A percentile compares a stretch with the other conserved stretches of the same genome.
phyloP scores from a whole-genome alignment of 2,329 filamentous ascomycete species.

The Cadophora luteo-olivacea region DNA sequence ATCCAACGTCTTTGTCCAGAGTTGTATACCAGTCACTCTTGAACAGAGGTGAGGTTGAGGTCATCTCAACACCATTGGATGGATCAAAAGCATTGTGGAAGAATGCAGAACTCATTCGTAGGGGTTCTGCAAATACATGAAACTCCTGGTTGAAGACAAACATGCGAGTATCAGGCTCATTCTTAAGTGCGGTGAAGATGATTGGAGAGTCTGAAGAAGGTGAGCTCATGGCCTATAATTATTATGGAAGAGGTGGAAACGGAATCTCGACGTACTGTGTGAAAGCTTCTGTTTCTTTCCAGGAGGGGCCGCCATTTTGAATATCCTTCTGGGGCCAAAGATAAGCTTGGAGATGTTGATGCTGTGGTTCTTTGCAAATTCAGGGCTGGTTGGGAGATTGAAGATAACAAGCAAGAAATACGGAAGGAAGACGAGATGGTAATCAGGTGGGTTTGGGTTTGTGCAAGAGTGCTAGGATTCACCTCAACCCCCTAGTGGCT shows the following conservation, averaged over 20 bases:
- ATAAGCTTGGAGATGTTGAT: neutral
- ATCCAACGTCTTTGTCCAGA: slow-evolving; percentile 14
- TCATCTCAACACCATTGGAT: slow-evolving; percentile 5
- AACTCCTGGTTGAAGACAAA: slow-evolving; percentile 25
- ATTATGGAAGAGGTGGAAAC: neutral
- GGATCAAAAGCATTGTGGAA: slow-evolving; percentile 21
- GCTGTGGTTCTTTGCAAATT: neutral
- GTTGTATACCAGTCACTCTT: slow-evolving; percentile 19
- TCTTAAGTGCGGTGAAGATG: slow-evolving; percentile 19
- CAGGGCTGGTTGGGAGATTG: too few species aligned
- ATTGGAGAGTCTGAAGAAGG: neutral
- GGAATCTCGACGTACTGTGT: neutral
- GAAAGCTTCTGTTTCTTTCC: slow-evolving; percentile 13
- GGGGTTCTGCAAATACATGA: slow-evolving; percentile 12
- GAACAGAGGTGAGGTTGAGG: slow-evolving; percentile 9
- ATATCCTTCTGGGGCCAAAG: too few species aligned
- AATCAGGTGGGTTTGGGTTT: too few species aligned
- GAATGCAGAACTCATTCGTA: slow-evolving; percentile 21
- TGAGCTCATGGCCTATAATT: neutral
- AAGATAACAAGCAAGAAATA: neutral
- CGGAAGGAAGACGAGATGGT: too few species aligned
- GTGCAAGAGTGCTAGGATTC: too few species aligned
- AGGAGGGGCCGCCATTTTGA: neutral
- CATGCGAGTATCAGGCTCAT: slow-evolving; percentile 19
- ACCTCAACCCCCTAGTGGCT: too few species aligned